A percentile compares a stretch with the other conserved stretches of the same genome.
Conservation (phyloP, 306 rosid genomes). For the Castanea sativa region DNA sequence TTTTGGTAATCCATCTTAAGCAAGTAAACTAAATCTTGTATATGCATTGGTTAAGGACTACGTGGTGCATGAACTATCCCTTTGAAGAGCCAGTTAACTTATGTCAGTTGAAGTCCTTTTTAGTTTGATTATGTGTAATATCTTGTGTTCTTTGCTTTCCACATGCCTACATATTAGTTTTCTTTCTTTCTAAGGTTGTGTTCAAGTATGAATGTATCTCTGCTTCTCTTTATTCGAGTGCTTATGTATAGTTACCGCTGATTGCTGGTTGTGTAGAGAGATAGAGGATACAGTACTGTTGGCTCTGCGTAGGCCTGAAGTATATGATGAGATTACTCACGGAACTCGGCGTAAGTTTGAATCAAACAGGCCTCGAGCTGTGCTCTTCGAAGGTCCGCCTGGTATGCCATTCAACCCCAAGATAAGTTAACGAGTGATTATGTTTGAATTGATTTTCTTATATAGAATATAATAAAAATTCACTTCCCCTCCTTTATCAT, state of each 20-base stretch:
- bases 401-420: conserved; percentile 37
- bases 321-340: conserved; percentile 83
- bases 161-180: no score
- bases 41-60: not conserved
- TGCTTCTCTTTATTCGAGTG: not conserved
- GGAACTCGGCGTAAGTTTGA: conserved; percentile 81
- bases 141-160: not conserved
- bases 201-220: conserved; percentile 5
- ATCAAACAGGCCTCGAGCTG: conserved; percentile 89
- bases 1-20: conserved; percentile 8
- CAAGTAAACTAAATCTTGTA: not conserved
- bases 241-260: not conserved
- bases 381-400: conserved; percentile 96
- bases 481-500: not conserved
- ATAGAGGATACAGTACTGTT: conserved; percentile 82
- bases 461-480: not conserved
- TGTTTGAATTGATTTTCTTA: not conserved
- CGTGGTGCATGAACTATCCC: not conserved
- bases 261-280: conserved; percentile 45
- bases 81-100: conserved; percentile 1
- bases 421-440: not conserved
- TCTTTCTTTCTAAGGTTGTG: not conserved
- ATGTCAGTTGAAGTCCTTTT: not conserved
- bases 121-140: not conserved
- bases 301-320: conserved; percentile 81